Base-by-base conservation (phyloP, 108 stramenopile species). In the Nitzschia inconspicua region DNA sequence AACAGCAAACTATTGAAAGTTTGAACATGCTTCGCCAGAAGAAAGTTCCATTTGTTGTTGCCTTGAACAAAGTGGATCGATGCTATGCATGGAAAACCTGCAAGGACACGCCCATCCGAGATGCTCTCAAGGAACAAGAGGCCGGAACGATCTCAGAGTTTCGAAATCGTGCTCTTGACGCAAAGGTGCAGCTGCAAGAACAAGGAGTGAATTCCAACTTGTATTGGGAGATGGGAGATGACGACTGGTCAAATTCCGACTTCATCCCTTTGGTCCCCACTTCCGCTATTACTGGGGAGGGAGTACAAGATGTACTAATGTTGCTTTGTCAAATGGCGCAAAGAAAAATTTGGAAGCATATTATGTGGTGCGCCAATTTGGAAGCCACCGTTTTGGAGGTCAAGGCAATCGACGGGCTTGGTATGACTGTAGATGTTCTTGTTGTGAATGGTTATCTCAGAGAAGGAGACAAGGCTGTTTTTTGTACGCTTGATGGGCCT, bases 1-100 rank as follows among this genome's bases (percentile, higher is more conserved):
- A 99, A 87, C 99, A 93, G 50, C 97, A 98, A 66, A 99, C 99
- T 3, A 95, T 98, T 63, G 99, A 99, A 71, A 96, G 95, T 82
- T 72, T 99, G 47, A 89, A 88, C 43, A 95, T 99, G 90, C 80
- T 99, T 10, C 72, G 80, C 5, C 73, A 88, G 31, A 83, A 90
- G 32, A 85, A 86, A 42, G 96, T 95, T 32, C 99, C 99, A 7
- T 99, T 98, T 67, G 94, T 99, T 26, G 88, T 98, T 37, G 99
- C 99, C 30, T 79, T 99, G 40, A 99, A 99, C 82, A 99, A 99
- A 85, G 88, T 97, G 13, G 99, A 99, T 82, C 76, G 99, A 23
- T 95, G 94, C 65, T 98, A 98, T 70, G 92, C 81, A 28, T 99
- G 99, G 99, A 94, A 98, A 75, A 83, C 93, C 8, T 83, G 79